Conservation (phyloP, 148 eudicot genomes). For the Rhododendron henanense region DNA sequence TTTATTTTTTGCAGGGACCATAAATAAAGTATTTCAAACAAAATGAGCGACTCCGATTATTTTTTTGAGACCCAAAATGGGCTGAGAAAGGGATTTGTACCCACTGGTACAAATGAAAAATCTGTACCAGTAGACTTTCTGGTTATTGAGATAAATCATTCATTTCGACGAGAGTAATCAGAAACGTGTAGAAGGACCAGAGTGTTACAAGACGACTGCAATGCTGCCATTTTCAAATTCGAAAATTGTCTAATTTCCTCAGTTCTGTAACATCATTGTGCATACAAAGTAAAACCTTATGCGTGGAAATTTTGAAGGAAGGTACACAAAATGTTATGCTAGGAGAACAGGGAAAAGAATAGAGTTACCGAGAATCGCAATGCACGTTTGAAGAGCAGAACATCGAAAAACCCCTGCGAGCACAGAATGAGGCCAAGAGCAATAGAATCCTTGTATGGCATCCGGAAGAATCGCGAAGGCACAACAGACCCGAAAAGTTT, state of each 20-base stretch:
- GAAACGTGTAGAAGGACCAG: too few relatives aligned
- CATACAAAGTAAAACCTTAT: background rate
- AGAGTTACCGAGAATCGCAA: background rate
- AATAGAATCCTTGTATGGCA: slow-evolving; percentile 14
- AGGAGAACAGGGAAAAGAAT: background rate
- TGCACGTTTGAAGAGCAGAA: slow-evolving; percentile 14
- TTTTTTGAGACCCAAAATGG: too few relatives aligned
- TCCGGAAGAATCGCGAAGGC: background rate
- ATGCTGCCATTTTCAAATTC: too few relatives aligned
- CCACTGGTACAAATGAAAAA: too few relatives aligned
- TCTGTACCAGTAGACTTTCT: too few relatives aligned
- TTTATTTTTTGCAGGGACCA: too few relatives aligned
- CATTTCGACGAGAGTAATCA: background rate
- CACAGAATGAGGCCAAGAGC: slow-evolving; percentile 10
- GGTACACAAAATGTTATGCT: background rate
- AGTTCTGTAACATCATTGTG: background rate
- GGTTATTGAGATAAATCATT: background rate
- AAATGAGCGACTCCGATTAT: too few relatives aligned
- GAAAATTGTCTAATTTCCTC: too few relatives aligned
- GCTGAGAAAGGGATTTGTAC: too few relatives aligned
- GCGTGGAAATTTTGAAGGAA: background rate
- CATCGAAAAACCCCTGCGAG: slow-evolving; percentile 18
- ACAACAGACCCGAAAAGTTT: slow-evolving; percentile 4
- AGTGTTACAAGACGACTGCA: too few relatives aligned
- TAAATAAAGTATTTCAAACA: too few relatives aligned